phyloP scores from a whole-genome alignment of 2,329 filamentous ascomycete genomes.

The Penicillium sp. region DNA sequence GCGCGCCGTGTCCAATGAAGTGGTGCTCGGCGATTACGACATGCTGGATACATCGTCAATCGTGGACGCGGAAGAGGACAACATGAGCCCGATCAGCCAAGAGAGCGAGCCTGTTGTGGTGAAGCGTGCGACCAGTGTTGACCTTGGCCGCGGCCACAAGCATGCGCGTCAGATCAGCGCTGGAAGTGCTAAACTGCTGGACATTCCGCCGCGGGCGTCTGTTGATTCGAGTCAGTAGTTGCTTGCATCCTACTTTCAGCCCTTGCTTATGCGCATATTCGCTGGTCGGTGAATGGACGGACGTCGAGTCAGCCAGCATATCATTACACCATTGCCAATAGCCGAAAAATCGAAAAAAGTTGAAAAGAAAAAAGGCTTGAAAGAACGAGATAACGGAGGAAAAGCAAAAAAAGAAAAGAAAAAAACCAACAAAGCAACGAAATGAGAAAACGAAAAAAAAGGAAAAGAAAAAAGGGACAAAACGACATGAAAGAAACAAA shows the following conservation, averaged over 20 bases:
- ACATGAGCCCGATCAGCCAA: conserved; percentile 3
- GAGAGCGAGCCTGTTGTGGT: conserved; percentile 29
- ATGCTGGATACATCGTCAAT: conserved; percentile 24
- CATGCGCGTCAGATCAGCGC: conserved; percentile 71
- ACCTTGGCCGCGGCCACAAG: conserved; percentile 61
- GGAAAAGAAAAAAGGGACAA: not conserved
- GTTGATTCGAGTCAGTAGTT: conserved; percentile 37
- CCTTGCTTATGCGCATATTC: not conserved
- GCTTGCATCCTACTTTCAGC: not conserved
- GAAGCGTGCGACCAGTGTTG: conserved; percentile 68
- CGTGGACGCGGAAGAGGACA: conserved; percentile 6
- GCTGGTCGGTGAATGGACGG: not conserved
- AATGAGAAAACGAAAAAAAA: not conserved
- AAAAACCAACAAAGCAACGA: conserved; percentile 1
- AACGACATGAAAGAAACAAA: not conserved
- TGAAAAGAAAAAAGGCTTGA: conserved; percentile 9
- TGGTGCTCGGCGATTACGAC: conserved; percentile 52
- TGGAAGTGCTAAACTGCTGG: conserved; percentile 70
- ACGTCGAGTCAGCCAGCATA: not conserved
- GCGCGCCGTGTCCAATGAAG: conserved; percentile 55
- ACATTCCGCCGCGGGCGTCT: conserved; percentile 58
- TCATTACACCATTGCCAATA: not conserved
- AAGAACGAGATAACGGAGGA: not conserved
- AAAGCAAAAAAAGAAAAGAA: not conserved
- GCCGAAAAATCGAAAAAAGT: not conserved